Base-by-base conservation (phyloP, 768 basidiomycete species). In the Kwoniella newhampshirensis region DNA sequence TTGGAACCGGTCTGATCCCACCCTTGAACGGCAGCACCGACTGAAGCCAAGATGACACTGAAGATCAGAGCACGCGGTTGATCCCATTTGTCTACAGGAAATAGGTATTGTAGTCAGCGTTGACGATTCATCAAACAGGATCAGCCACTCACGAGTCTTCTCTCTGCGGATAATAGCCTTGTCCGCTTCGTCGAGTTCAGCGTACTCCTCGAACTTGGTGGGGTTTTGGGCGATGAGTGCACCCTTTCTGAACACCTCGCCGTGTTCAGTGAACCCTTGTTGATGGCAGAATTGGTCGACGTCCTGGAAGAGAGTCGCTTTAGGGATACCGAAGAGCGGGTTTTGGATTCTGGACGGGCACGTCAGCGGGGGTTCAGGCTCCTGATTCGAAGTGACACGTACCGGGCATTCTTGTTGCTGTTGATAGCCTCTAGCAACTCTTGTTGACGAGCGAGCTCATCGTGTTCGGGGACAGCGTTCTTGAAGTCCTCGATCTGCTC, bases 221-320 rank as follows among this genome's bases (percentile, higher is more conserved):
- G 71, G 71, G 6, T 50, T 39, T 32, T 64, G 60, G 23, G 68
- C 71, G 43, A 73, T 50, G 12, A 63, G 48, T 20, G 71, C 71
- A 4, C 62, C 71, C 26, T 55, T 59, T 12, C 44, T 17, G 53
- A 67, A 67, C 25, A 54, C 25, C 8, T 63, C 43, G 9, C 35
- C 11, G 2, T 57, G 26, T 13, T 44, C 32, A 7, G 49, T 18
- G 2, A 57, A 25, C 4, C 43, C 43, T 17, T 57, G 17, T 12
- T 44, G 27, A 6, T 36, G 25, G 41, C 46, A 48, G 49, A 57
- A 57, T 18, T 46, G 17, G 21, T 57, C 56, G 18, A 57, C 56
- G 4, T 57, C 56, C 11, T 21, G 21, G 20, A 49, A 42, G 23
- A 57, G 27, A 7, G 35, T 39, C 18, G 8, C 50, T 21, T 57